These are phyloP conservation scores for Coffea humblotiana DNA, from an alignment of 305 asterid species.

Conservation along the genomic window DNA sequence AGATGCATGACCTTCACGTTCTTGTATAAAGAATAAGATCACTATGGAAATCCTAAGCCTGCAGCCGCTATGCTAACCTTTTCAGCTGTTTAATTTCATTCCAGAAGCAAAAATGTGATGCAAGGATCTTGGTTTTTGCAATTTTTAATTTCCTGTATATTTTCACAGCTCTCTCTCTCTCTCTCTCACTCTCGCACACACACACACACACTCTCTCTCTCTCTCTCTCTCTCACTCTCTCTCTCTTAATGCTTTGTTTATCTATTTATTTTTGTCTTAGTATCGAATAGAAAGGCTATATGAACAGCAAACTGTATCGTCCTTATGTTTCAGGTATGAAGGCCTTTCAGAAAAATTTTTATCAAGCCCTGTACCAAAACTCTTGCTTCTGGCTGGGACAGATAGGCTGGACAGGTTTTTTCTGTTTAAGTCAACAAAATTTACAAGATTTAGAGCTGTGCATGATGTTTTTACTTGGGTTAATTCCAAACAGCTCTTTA, in stretches of 20 bases:
- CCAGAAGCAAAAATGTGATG: neutral
- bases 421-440: neutral
- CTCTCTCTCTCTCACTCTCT: too few species aligned
- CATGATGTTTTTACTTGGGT: neutral
- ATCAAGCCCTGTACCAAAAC: slow-evolving; percentile 81
- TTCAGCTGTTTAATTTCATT: neutral
- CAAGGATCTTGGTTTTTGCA: neutral
- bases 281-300: neutral
- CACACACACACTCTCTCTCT: too few species aligned
- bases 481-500: neutral
- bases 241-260: too few species aligned
- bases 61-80: neutral
- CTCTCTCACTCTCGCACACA: too few species aligned
- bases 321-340: slow-evolving; percentile 76
- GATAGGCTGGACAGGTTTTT: slow-evolving; percentile 92
- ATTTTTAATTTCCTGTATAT: neutral
- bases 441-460: neutral
- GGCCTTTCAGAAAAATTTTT: slow-evolving; percentile 91
- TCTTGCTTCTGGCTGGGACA: slow-evolving; percentile 95
- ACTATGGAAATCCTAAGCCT: neutral
- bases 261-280: neutral
- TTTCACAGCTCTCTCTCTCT: too few species aligned
- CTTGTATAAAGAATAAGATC: neutral
- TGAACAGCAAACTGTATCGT: neutral
- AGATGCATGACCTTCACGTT: neutral